Evolutionary conservation across 108 stramenopile genomes (phyloP), one percentile per base, ranked within the genome.

Genomic region (Nitzschia inconspicua): DNA sequence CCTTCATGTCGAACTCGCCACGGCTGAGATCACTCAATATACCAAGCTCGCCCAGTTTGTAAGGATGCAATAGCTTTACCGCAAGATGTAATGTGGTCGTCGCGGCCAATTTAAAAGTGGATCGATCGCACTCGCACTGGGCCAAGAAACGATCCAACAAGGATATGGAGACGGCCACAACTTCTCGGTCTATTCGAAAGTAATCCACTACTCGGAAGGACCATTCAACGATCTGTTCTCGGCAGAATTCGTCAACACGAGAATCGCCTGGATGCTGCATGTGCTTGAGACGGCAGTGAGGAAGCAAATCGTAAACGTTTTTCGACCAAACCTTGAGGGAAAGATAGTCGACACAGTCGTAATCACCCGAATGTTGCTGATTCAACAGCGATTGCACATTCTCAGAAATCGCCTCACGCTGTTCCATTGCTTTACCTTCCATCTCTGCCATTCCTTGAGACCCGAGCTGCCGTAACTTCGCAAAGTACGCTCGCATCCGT

Each of bases 181-280:
- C 74, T 68, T 80, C 81, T 9, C 85, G 66, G 31, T 82, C 81
- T 16, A 86, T 77, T 20, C 76, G 72, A 59, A 83, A 83, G 77
- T 86, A 78, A 52, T 86, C 85, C 11, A 83, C 78, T 4, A 86
- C 85, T 16, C 79, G 79, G 49, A 80, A 86, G 5, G 76, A 69
- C 85, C 85, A 86, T 58, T 80, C 81, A 11, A 76, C 75, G 32
- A 86, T 86, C 52, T 83, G 77, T 53, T 85, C 78, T 16, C 90
- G 80, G 49, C 84, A 85, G 49, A 66, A 84, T 36, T 84, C 78
- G 47, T 78, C 77, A 30, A 79, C 73, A 7, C 65, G 67, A 28
- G 64, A 59, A 30, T 74, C 72, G 2, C 46, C 66, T 8, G 44
- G 36, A 19, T 28, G 28, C 31, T 49, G 60, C n/a, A 42, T 7